Conservation (phyloP, 2,329 filamentous ascomycete genomes). For the Aspergillus hortae region DNA sequence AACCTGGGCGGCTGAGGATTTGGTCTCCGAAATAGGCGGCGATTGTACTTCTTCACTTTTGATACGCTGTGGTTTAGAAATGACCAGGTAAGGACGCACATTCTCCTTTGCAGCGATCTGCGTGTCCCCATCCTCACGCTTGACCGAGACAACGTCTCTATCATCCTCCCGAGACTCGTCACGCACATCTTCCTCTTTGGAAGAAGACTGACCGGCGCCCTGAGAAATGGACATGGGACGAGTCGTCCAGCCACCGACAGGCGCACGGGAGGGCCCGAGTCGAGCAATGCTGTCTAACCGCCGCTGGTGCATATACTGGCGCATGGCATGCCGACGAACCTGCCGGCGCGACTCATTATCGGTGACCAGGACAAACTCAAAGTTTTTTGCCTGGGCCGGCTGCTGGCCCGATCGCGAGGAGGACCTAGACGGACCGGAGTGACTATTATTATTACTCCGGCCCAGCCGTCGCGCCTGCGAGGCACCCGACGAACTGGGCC, state of each 20-base stretch:
- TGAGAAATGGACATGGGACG: constrained; percentile 8
- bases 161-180: constrained; percentile 4
- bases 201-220: constrained; percentile 5
- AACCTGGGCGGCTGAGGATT: constrained; percentile 5
- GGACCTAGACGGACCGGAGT: background rate
- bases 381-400: constrained; percentile 21
- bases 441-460: constrained; percentile 5
- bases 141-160: constrained; percentile 4
- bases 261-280: constrained; percentile 25
- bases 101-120: constrained; percentile 3
- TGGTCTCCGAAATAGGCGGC: constrained; percentile 3
- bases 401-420: constrained; percentile 8
- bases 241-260: constrained; percentile 22
- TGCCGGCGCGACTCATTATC: constrained; percentile 30
- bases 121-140: constrained; percentile 6
- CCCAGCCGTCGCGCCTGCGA: constrained; percentile 6
- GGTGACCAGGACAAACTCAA: constrained; percentile 32
- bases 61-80: constrained; percentile 10
- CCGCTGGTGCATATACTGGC: constrained; percentile 32
- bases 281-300: constrained; percentile 31
- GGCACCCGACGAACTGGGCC: background rate
- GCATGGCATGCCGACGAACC: constrained; percentile 35
- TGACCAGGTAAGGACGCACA: constrained; percentile 4
- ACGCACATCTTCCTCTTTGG: constrained; percentile 10
- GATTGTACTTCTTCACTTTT: constrained; percentile 12